Percentiles rank a stretch among this genome's conserved stretches.
Conservation (phyloP, 441 rosid genomes). For the Eruca vesicaria region DNA sequence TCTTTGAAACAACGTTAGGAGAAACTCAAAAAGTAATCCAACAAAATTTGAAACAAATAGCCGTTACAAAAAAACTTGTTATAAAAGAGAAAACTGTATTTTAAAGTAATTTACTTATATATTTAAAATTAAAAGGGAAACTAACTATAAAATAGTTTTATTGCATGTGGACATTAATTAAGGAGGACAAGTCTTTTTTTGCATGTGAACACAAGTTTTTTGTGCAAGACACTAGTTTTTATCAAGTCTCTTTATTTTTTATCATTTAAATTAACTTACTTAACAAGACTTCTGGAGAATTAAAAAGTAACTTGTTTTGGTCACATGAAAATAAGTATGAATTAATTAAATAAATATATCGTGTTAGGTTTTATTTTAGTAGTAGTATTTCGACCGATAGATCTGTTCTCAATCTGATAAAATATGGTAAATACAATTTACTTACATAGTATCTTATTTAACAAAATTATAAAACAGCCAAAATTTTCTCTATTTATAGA, state of each 20-base stretch:
- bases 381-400: background rate
- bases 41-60: constrained; percentile 1
- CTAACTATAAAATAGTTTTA: background rate
- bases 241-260: too few species aligned
- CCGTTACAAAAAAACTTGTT: constrained; percentile 22
- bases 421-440: background rate
- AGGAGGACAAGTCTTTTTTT: background rate
- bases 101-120: background rate
- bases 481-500: constrained; percentile 1
- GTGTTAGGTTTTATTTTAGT: background rate
- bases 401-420: background rate
- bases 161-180: background rate
- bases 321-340: background rate
- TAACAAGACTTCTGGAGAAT: background rate
- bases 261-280: background rate
- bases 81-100: background rate
- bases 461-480: too few species aligned
- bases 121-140: background rate
- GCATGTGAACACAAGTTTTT: background rate
- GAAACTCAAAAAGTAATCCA: background rate
- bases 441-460: background rate
- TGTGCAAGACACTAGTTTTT: too few species aligned
- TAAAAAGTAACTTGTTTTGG: background rate
- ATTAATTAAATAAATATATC: too few species aligned
- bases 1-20: background rate